Percentiles rank a stretch among this genome's conserved stretches.
Evolutionary conservation across 2,329 filamentous ascomycete species (phyloP).

Genomic region (Monosporascus sp.): DNA sequence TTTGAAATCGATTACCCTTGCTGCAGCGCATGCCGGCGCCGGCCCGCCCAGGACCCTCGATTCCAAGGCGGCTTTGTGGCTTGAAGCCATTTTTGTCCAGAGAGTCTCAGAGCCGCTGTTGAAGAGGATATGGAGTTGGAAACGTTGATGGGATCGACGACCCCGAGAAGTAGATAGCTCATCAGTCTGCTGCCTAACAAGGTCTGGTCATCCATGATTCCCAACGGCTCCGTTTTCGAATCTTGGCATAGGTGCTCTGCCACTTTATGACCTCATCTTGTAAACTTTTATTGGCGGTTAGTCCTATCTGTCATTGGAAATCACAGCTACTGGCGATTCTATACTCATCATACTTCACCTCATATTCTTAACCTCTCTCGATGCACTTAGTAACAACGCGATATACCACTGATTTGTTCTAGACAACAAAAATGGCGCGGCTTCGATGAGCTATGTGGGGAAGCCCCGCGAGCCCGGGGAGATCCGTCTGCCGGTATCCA

Average conservation of each 20-base stretch:
- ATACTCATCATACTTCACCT: neutral
- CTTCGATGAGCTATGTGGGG: neutral
- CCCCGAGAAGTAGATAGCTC: neutral
- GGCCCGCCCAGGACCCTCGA: conserved; percentile 2
- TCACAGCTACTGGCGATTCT: neutral
- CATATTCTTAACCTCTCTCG: no score
- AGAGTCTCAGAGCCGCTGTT: neutral
- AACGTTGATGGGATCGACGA: neutral
- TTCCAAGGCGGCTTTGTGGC: neutral
- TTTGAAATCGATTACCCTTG: conserved; percentile 6
- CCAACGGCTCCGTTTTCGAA: neutral
- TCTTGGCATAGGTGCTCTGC: neutral
- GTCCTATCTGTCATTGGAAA: no score
- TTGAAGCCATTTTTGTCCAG: neutral
- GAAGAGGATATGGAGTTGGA: neutral
- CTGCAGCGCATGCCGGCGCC: conserved; percentile 1
- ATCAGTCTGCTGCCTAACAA: neutral
- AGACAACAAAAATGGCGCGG: neutral
- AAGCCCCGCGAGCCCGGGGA: neutral
- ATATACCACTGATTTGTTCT: neutral
- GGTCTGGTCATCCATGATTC: neutral
- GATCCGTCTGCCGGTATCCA: conserved; percentile 5
- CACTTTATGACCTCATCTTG: no score
- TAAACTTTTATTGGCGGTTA: neutral
- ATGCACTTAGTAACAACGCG: no score